These are phyloP conservation scores for Poronia punctata DNA, from an alignment of 495 filamentous ascomycete species.

Conservation along the genomic window DNA sequence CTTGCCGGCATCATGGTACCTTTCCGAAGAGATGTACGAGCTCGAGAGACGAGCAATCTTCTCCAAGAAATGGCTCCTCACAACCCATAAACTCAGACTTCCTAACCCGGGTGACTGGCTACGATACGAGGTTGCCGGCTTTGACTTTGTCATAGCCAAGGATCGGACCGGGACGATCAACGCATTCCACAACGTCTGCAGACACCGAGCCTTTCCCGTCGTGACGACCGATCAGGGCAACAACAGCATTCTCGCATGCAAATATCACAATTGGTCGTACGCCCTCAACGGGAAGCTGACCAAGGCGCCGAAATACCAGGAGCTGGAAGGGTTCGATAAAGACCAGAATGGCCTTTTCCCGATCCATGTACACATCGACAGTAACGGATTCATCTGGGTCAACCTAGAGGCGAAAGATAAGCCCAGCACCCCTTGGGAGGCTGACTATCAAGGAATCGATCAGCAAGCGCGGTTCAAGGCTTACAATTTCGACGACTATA, in stretches of 20 bases:
- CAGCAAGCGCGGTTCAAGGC: conserved; percentile 27
- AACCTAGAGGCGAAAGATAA: conserved; percentile 39
- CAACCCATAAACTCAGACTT: conserved; percentile 42
- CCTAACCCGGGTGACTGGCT: conserved; percentile 45
- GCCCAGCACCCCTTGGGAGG: conserved; percentile 37
- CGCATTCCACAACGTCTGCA: conserved; percentile 54
- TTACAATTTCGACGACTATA: conserved; percentile 40
- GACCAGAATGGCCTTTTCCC: conserved; percentile 43
- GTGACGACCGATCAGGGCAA: conserved; percentile 43
- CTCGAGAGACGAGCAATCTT: conserved; percentile 50
- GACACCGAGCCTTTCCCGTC: conserved; percentile 52
- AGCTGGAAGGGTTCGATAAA: conserved; percentile 50
- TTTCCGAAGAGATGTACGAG: conserved; percentile 42
- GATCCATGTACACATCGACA: conserved; percentile 41
- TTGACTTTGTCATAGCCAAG: conserved; percentile 41
- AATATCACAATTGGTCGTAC: conserved; percentile 61
- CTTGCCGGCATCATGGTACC: conserved; percentile 46
- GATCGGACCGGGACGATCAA: conserved; percentile 45
- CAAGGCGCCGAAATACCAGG: conserved; percentile 52
- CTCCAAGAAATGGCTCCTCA: conserved; percentile 47
- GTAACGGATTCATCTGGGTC: conserved; percentile 45
- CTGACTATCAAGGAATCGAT: conserved; percentile 35
- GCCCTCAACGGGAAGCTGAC: conserved; percentile 47
- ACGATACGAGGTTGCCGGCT: conserved; percentile 40
- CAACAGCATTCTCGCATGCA: conserved; percentile 46